Conservation (phyloP, 768 basidiomycete genomes). For the Russula dissimulans region DNA sequence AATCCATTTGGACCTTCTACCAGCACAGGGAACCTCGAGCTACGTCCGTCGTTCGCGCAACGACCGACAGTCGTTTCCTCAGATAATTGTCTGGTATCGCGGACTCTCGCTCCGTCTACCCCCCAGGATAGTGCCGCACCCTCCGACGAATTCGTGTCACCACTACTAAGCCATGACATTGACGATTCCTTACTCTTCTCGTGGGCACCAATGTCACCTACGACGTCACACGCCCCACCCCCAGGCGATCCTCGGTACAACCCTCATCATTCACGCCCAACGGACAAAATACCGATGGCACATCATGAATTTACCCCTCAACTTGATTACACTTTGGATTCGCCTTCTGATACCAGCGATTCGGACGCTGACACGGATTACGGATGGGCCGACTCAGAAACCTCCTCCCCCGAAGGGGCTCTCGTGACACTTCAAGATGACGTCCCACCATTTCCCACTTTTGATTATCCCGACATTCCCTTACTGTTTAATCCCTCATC, state of each 20-base stretch:
- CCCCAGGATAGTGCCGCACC: background rate
- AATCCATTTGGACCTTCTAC: background rate
- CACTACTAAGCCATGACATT: background rate
- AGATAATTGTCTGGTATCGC: background rate
- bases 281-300: background rate
- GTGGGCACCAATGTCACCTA: background rate
- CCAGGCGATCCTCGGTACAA: background rate
- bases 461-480: background rate
- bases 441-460: background rate
- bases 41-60: background rate
- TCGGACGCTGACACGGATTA: background rate
- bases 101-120: background rate
- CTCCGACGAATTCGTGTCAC: background rate
- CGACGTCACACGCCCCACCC: background rate
- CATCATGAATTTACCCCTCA: background rate
- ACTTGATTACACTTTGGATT: conserved; percentile 1
- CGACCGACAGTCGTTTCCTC: background rate
- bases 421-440: background rate
- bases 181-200: background rate
- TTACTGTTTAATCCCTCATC: background rate
- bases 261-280: background rate
- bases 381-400: background rate
- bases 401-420: background rate
- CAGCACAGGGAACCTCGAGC: background rate
- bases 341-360: background rate